Base-by-base conservation (phyloP, 352 stramenopile genomes). In the Thalassiosira livingstoniorum region DNA sequence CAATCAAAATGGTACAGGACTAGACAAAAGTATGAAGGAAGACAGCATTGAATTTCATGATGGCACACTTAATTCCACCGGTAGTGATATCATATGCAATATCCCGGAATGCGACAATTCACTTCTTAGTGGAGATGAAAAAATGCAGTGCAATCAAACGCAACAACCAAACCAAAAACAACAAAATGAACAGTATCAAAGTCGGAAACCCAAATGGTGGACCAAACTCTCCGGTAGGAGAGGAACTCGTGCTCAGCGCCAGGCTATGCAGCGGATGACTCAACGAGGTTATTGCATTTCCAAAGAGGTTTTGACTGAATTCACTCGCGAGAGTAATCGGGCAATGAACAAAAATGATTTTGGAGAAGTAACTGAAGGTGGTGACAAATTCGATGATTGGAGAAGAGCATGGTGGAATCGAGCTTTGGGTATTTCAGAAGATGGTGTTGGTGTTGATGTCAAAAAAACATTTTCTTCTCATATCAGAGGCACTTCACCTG, bases 121-220 rank as follows among this genome's bases (percentile, higher is more conserved):
- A n/a, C n/a, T n/a, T n/a, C n/a, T n/a, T n/a, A n/a, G n/a, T n/a
- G n/a, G n/a, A n/a, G n/a, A n/a, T n/a, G n/a, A n/a, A n/a, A n/a
- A n/a, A n/a, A n/a, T n/a, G n/a, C n/a, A n/a, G n/a, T n/a, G n/a
- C n/a, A n/a, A n/a, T n/a, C n/a, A n/a, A n/a, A n/a, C n/a, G 7
- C 42, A 51, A 51, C 7, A 18, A 18, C 7, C 7, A 51, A 18
- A 7, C 18, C 7, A 51, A 18, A 7, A 51, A 18, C 7, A 18
- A 18, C 7, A 18, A 51, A 51, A 51, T 7, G 42, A 51, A 18
- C 7, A 37, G 23, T 63, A 63, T 63, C 23, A 37, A 34, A 58
- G 67, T 1, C 78, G 67, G 7, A 92, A 92, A 73, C 88, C 88
- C 31, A 87, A 80, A 61, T 92, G 88, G 88, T 92, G 88, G 88